A percentile compares a stretch with the other conserved stretches of the same genome.
phyloP scores from a whole-genome alignment of 2,329 filamentous ascomycete species.

The Arthrocladium fulminans region DNA sequence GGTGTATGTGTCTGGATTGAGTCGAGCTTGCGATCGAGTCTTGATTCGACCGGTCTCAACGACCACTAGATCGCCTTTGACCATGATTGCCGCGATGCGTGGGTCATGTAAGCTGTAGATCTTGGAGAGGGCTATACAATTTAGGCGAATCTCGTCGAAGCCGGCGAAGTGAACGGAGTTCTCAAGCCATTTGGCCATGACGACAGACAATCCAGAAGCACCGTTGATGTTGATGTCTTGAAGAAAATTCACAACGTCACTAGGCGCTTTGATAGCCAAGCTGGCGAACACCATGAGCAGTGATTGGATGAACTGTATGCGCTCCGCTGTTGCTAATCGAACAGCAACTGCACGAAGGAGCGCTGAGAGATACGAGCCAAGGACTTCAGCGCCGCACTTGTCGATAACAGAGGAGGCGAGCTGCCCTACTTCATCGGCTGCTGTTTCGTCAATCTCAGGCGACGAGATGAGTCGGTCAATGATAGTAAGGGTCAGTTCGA shows the following conservation, averaged over 20 bases:
- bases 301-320: constrained; percentile 88
- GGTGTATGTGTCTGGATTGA: constrained; percentile 84
- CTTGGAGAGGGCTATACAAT: constrained; percentile 88
- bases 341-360: constrained; percentile 82
- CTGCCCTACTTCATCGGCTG: constrained; percentile 90
- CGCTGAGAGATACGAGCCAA: constrained; percentile 83
- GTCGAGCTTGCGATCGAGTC: constrained; percentile 81
- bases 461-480: constrained; percentile 76
- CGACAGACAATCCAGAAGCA: constrained; percentile 71
- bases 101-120: constrained; percentile 79
- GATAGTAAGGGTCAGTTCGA: constrained; percentile 83
- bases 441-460: constrained; percentile 77
- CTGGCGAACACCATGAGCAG: constrained; percentile 91
- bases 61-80: constrained; percentile 86
- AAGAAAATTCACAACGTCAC: constrained; percentile 86
- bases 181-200: constrained; percentile 91
- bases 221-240: constrained; percentile 72
- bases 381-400: constrained; percentile 81
- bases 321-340: constrained; percentile 70
- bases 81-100: constrained; percentile 66
- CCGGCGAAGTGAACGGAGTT: constrained; percentile 97
- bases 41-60: constrained; percentile 74
- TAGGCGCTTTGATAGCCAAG: constrained; percentile 72
- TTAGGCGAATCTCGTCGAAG: constrained; percentile 94
- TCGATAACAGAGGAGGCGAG: constrained; percentile 91